Evolutionary conservation across 352 stramenopile species (phyloP).

Genomic region (Pythium pyrilobum): DNA sequence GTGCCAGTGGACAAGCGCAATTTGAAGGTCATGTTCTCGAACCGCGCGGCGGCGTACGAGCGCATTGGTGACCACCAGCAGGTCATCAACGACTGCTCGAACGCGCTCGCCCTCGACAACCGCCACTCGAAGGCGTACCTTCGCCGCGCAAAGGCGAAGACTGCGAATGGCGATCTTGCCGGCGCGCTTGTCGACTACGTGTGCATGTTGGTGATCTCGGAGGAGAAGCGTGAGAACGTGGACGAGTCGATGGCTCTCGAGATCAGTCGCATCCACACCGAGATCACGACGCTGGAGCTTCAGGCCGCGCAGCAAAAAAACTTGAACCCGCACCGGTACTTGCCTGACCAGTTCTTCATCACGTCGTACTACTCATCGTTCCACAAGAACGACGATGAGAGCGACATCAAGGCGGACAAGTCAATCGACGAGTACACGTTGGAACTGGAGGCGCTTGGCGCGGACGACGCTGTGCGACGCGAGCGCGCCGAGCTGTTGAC

Average conservation of each 20-base stretch:
- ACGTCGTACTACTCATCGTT: conserved; percentile 87
- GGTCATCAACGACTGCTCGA: conserved; percentile 60
- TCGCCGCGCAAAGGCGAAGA: conserved; percentile 67
- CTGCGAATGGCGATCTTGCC: conserved; percentile 34
- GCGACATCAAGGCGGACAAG: conserved; percentile 51
- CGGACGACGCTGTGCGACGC: conserved; percentile 21
- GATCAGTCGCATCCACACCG: conserved; percentile 73
- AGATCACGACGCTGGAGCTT: conserved; percentile 65
- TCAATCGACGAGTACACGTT: conserved; percentile 49
- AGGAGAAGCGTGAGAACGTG: conserved; percentile 71
- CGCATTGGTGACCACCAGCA: conserved; percentile 54
- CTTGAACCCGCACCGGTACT: conserved; percentile 46
- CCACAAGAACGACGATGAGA: conserved; percentile 74
- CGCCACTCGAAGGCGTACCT: conserved; percentile 73
- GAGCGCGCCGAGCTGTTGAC: conserved; percentile 51
- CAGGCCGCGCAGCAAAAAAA: conserved; percentile 54
- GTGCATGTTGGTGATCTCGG: conserved; percentile 69
- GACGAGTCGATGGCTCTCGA: conserved; percentile 63
- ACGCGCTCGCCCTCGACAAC: conserved; percentile 58
- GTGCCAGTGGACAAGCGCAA: conserved; percentile 62
- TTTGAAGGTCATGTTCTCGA: conserved; percentile 85
- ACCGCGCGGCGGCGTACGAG: conserved; percentile 71
- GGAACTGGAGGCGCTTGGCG: conserved; percentile 37
- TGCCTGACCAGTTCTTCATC: conserved; percentile 80
- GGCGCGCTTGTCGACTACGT: conserved; percentile 78